Percentiles rank a stretch among this genome's conserved stretches.
Conservation (phyloP, 2,329 filamentous ascomycete species). For the Penicillium sumatraense region DNA sequence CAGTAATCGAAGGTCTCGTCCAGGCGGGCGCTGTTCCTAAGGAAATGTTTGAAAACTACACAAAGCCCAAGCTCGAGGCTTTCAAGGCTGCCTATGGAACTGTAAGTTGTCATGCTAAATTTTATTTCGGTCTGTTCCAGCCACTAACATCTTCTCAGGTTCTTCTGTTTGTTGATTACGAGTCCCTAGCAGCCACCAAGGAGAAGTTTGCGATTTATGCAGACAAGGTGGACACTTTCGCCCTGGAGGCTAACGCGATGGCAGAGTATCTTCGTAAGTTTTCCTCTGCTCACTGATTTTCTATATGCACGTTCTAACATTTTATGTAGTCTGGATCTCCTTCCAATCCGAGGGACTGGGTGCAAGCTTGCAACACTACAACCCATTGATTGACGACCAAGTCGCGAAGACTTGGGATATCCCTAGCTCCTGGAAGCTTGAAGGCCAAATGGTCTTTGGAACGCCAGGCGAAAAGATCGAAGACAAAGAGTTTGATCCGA, state of each 20-base stretch:
- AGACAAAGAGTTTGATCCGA: background rate
- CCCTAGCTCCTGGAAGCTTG: slow-evolving; percentile 2
- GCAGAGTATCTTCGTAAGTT: background rate
- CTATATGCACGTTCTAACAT: background rate
- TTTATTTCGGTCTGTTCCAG: background rate
- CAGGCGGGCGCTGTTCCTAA: background rate
- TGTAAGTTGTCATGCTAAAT: background rate
- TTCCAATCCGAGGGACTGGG: background rate
- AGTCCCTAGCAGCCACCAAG: background rate
- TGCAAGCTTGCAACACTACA: slow-evolving; percentile 1
- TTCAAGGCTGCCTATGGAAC: slow-evolving; percentile 2
- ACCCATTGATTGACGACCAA: slow-evolving; percentile 2
- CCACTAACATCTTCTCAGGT: background rate
- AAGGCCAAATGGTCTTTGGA: background rate
- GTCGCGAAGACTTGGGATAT: slow-evolving; percentile 3
- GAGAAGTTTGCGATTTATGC: slow-evolving; percentile 1
- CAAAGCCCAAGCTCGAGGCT: background rate
- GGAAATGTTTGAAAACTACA: slow-evolving; percentile 3
- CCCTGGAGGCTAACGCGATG: slow-evolving; percentile 2
- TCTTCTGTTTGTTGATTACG: background rate
- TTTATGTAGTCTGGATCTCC: background rate
- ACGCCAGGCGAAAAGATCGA: background rate
- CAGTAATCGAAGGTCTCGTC: background rate
- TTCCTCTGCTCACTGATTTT: background rate
- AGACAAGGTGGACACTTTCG: slow-evolving; percentile 3